Conservation (phyloP, 2,329 filamentous ascomycete genomes). For the Rasamsonia emersonii region DNA sequence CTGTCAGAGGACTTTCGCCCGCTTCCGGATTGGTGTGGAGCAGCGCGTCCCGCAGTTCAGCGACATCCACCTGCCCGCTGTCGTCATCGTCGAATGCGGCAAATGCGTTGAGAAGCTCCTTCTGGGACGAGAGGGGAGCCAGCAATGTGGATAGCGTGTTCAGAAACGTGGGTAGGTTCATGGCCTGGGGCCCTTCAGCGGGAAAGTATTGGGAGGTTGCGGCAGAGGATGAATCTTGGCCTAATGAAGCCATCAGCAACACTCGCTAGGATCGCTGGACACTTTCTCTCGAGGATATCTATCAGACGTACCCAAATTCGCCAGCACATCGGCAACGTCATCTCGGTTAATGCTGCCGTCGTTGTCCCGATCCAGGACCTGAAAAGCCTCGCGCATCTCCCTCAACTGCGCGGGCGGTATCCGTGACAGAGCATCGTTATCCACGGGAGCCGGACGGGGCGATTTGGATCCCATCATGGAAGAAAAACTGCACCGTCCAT, state of each 20-base stretch:
- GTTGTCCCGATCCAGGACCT: constrained; percentile 83
- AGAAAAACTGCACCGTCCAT: constrained; percentile 18
- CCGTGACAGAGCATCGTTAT: constrained; percentile 32
- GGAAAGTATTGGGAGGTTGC: constrained; percentile 80
- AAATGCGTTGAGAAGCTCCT: constrained; percentile 80
- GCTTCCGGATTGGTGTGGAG: constrained; percentile 72
- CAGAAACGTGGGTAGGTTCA: constrained; percentile 78
- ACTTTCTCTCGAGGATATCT: constrained; percentile 8
- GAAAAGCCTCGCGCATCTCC: constrained; percentile 84
- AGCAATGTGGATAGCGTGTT: constrained; percentile 70
- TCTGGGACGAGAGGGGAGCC: constrained; percentile 62
- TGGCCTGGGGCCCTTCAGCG: constrained; percentile 58
- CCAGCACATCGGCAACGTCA: constrained; percentile 79
- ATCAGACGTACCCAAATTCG: constrained; percentile 58
- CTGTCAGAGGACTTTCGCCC: constrained; percentile 55
- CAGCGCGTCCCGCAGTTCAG: constrained; percentile 72
- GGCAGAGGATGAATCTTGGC: constrained; percentile 62
- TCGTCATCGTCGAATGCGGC: constrained; percentile 95
- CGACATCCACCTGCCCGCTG: constrained; percentile 81
- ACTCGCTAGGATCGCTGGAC: constrained; percentile 1
- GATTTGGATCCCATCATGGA: constrained; percentile 19
- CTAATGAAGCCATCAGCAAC: constrained; percentile 33
- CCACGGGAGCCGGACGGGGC: constrained; percentile 14
- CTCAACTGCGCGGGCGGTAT: constrained; percentile 75
- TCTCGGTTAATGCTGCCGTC: constrained; percentile 74